Evolutionary conservation across 768 basidiomycete genomes (phyloP).

Genomic region (Imleria badia): DNA sequence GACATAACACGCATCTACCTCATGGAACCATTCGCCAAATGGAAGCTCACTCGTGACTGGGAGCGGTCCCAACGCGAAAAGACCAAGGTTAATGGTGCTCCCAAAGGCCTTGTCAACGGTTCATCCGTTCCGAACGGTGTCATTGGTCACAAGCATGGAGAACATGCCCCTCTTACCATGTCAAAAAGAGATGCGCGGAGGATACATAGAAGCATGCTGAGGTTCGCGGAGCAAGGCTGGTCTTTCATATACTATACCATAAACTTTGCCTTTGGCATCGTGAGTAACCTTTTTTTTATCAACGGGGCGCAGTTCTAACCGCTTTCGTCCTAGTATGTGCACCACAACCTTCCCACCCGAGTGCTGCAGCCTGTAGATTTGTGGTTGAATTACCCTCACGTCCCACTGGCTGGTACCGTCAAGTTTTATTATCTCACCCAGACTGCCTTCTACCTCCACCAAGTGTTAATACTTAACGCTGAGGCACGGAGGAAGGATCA

Average conservation of each 20-base stretch:
- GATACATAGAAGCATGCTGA: constrained; percentile 68
- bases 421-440: constrained; percentile 91
- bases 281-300: constrained; percentile 45
- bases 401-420: constrained; percentile 71
- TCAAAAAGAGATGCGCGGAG: constrained; percentile 52
- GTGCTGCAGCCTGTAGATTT: constrained; percentile 62
- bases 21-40: constrained; percentile 78
- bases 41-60: constrained; percentile 66
- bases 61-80: constrained; percentile 20
- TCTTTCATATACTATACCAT: constrained; percentile 74
- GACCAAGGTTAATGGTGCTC: constrained; percentile 23
- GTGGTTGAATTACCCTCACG: constrained; percentile 84
- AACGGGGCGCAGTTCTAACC: constrained; percentile 9
- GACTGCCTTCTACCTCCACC: constrained; percentile 88
- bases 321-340: constrained; percentile 63
- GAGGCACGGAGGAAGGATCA: constrained; percentile 93
- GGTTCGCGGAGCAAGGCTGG: constrained; percentile 98
- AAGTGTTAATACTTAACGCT: constrained; percentile 87
- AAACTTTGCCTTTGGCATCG: constrained; percentile 78
- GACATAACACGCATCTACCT: constrained; percentile 72
- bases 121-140: constrained; percentile 31
- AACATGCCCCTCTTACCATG: constrained; percentile 17
- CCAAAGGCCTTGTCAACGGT: constrained; percentile 27
- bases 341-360: constrained; percentile 65
- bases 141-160: constrained; percentile 25